Evolutionary conservation across 2,329 filamentous ascomycete species (phyloP).

Genomic region (Pyrenophora seminiperda): DNA sequence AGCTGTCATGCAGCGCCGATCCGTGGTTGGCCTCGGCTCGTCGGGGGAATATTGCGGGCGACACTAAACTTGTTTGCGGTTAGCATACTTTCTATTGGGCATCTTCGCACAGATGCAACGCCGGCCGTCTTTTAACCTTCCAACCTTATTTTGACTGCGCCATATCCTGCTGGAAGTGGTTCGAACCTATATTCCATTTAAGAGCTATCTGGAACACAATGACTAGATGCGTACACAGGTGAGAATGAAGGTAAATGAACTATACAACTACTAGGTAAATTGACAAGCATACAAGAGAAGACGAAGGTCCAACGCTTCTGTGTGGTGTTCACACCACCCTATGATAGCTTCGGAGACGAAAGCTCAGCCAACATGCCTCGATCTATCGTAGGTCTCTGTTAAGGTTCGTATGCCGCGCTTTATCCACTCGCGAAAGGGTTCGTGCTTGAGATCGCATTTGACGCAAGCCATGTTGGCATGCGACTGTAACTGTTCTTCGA

Average conservation of each 20-base stretch:
- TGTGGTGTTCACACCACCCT: conserved; percentile 18
- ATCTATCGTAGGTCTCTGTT: not conserved
- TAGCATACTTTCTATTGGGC: conserved; percentile 16
- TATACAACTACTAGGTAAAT: not conserved
- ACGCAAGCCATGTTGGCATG: conserved; percentile 8
- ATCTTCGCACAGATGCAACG: conserved; percentile 8
- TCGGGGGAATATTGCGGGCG: conserved; percentile 19
- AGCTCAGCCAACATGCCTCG: not conserved
- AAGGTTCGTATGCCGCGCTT: conserved; percentile 5
- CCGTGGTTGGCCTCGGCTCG: conserved; percentile 17
- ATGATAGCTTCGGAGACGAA: conserved; percentile 3
- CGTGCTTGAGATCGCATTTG: conserved; percentile 10
- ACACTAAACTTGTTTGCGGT: conserved; percentile 17
- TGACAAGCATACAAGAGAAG: conserved; percentile 6
- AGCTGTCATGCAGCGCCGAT: conserved; percentile 10
- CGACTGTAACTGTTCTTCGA: not conserved
- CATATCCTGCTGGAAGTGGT: conserved; percentile 7
- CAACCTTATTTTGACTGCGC: conserved; percentile 15
- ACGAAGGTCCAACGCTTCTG: conserved; percentile 26
- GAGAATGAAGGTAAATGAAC: conserved; percentile 25
- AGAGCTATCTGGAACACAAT: conserved; percentile 17
- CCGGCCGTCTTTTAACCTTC: conserved; percentile 9
- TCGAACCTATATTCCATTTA: conserved; percentile 8
- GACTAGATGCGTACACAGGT: conserved; percentile 28
- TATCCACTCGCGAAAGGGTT: conserved; percentile 11